Evolutionary conservation across 2,329 filamentous ascomycete genomes (phyloP).

Genomic region (Aureobasidium subglaciale): DNA sequence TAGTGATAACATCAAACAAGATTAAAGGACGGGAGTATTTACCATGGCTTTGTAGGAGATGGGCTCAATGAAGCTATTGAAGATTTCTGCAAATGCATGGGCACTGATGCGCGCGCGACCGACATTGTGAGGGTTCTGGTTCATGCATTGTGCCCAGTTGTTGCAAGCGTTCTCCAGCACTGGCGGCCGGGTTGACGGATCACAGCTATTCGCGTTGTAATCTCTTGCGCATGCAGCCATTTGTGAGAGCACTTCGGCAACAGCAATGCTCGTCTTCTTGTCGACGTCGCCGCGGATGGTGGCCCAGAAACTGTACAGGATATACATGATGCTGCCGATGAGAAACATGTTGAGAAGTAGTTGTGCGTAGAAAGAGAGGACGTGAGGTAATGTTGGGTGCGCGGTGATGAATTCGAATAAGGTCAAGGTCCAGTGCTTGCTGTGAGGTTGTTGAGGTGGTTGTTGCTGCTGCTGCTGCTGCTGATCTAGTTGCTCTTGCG

Average conservation of each 20-base stretch:
- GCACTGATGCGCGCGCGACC: constrained; percentile 75
- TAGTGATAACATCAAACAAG: background rate
- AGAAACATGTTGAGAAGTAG: constrained; percentile 59
- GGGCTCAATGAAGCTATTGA: constrained; percentile 87
- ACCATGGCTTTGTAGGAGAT: constrained; percentile 80
- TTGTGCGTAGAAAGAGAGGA: constrained; percentile 61
- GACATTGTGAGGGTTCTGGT: constrained; percentile 68
- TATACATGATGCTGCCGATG: constrained; percentile 52
- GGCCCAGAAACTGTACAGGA: constrained; percentile 61
- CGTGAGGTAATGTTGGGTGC: constrained; percentile 58
- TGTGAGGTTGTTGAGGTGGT: background rate
- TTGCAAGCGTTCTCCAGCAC: constrained; percentile 67
- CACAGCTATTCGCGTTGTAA: constrained; percentile 71
- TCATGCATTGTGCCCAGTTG: constrained; percentile 83
- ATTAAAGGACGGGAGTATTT: constrained; percentile 24
- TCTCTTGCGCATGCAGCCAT: constrained; percentile 67
- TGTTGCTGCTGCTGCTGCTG: background rate
- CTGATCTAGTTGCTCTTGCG: background rate
- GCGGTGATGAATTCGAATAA: constrained; percentile 57
- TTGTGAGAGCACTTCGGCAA: constrained; percentile 61
- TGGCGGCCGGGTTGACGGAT: constrained; percentile 57
- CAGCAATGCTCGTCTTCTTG: constrained; percentile 61
- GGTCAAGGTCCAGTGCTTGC: constrained; percentile 30
- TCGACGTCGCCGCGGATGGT: constrained; percentile 70
- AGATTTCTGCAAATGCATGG: constrained; percentile 82